Evolutionary conservation across 129 eudicot species (phyloP).

Genomic region (Pseudognaphalium luteoalbum): DNA sequence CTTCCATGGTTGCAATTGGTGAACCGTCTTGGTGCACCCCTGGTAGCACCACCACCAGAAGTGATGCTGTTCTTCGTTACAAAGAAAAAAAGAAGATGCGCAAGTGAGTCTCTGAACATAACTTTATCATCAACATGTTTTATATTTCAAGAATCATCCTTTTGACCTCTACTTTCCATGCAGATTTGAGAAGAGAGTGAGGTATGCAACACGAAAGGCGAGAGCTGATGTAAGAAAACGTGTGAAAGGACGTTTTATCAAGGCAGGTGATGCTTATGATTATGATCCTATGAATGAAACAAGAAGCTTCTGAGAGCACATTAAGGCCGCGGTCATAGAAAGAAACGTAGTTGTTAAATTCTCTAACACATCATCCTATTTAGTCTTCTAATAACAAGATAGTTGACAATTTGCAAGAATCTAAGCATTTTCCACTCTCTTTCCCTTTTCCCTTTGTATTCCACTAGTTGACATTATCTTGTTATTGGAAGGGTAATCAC

Average conservation of each 20-base stretch:
- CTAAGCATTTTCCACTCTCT: not conserved
- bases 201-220: constrained; percentile 81
- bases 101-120: constrained; percentile 44
- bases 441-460: not conserved
- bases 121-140: not conserved
- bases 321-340: not conserved
- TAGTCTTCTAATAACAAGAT: not conserved
- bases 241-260: constrained; percentile 82
- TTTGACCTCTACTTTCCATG: constrained; percentile 4
- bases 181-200: constrained; percentile 81
- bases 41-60: constrained; percentile 59
- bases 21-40: constrained; percentile 81
- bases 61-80: constrained; percentile 83
- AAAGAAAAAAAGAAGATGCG: constrained; percentile 86
- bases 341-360: not conserved
- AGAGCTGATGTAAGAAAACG: constrained; percentile 85
- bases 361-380: constrained; percentile 3
- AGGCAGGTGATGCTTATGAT: constrained; percentile 81
- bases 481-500: constrained; percentile 5
- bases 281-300: constrained; percentile 71
- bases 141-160: not conserved
- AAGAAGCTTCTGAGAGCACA: constrained; percentile 47
- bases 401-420: not conserved
- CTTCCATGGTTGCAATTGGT: constrained; percentile 64
- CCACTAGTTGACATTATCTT: not conserved